Evolutionary conservation across 2,329 filamentous ascomycete species (phyloP).

Genomic region (Knufia petricola): DNA sequence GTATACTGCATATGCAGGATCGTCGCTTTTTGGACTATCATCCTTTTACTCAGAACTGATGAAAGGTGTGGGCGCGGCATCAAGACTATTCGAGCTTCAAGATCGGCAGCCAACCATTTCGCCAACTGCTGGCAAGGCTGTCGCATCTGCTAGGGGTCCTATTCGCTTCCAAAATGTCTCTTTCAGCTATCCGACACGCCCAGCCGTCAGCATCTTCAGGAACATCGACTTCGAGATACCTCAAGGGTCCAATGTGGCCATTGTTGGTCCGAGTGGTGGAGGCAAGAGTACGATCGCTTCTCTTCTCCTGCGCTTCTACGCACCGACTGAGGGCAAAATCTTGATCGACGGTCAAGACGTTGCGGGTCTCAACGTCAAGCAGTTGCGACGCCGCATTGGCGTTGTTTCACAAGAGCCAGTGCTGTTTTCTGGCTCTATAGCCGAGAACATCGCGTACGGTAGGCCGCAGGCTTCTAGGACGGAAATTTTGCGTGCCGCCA

Average conservation of each 20-base stretch:
- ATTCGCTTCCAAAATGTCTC: constrained; percentile 80
- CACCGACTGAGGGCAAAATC: constrained; percentile 66
- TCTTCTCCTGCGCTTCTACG: constrained; percentile 85
- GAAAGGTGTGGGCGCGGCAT: constrained; percentile 98
- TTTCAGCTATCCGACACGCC: constrained; percentile 89
- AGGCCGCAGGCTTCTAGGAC: constrained; percentile 64
- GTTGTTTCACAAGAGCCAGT: constrained; percentile 95
- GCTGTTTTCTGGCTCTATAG: constrained; percentile 68
- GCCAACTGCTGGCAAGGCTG: constrained; percentile 70
- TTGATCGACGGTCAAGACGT: constrained; percentile 79
- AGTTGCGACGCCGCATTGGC: constrained; percentile 81
- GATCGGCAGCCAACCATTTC: constrained; percentile 78
- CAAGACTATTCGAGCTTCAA: constrained; percentile 87
- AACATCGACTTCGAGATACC: constrained; percentile 83
- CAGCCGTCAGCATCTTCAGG: constrained; percentile 84
- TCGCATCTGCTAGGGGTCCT: constrained; percentile 73
- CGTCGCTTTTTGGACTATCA: constrained; percentile 84
- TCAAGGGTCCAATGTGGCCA: constrained; percentile 86
- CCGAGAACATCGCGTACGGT: constrained; percentile 84
- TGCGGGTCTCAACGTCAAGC: constrained; percentile 81
- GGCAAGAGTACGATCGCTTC: constrained; percentile 94
- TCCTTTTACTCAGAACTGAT: constrained; percentile 97
- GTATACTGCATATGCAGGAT: constrained; percentile 83
- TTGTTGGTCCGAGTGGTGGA: constrained; percentile 90
- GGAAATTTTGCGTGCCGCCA: constrained; percentile 77